Conservation (phyloP, 169 alveolate species). For the Plasmodium malariae region DNA sequence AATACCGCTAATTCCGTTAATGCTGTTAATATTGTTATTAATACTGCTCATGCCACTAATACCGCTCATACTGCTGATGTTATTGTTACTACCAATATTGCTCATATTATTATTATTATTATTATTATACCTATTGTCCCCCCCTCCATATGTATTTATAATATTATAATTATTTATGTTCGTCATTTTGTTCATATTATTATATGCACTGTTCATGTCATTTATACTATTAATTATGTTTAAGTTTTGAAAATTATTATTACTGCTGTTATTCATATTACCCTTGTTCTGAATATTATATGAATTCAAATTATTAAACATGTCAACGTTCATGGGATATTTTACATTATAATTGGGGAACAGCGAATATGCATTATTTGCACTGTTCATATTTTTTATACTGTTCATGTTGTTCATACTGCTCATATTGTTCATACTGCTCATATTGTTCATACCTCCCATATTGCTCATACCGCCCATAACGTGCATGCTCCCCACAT, state of each 20-base stretch:
- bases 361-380: slow-evolving; percentile 23
- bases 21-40: slow-evolving; percentile 6
- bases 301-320: slow-evolving; percentile 25
- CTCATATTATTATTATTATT: not conserved
- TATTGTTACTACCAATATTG: not conserved
- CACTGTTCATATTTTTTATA: not conserved
- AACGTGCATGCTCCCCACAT: no score
- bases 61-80: not conserved
- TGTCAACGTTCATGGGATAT: slow-evolving; percentile 47
- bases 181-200: not conserved
- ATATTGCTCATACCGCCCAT: not conserved
- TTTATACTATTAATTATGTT: slow-evolving; percentile 11
- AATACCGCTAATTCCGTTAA: not conserved
- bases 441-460: not conserved
- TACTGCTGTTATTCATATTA: not conserved
- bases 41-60: not conserved
- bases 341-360: slow-evolving; percentile 65
- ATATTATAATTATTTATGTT: slow-evolving; percentile 24
- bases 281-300: not conserved
- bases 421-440: slow-evolving; percentile 2
- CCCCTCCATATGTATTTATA: slow-evolving; percentile 24
- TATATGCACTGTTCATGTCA: not conserved
- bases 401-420: not conserved
- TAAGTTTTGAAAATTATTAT: slow-evolving; percentile 10
- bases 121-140: not conserved